Base-by-base conservation (phyloP, 2,329 filamentous ascomycete species). In the Macroventuria anomochaeta region DNA sequence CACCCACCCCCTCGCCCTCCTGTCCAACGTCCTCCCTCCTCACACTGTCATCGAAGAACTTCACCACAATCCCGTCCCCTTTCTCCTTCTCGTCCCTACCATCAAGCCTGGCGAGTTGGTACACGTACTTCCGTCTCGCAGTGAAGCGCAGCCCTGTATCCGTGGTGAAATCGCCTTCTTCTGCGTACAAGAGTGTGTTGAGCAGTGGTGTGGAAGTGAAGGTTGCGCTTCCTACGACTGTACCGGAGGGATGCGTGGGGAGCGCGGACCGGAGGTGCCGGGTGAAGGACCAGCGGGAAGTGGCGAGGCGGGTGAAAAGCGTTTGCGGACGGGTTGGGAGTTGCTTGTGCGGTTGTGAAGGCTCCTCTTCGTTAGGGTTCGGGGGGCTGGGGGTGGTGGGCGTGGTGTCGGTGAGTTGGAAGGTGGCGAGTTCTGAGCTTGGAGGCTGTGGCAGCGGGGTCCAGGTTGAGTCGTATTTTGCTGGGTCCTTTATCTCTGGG, bases 91-190 rank as follows among this genome's bases (percentile, higher is more conserved):
- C n/a, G n/a, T n/a, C n/a, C n/a, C n/a, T n/a, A n/a, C n/a, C n/a
- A n/a, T n/a, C n/a, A n/a, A n/a, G n/a, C n/a, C 21, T 15, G 32
- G 28, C 3, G 5, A 52, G 42, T 13, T 29, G n/a, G 79, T 89
- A 92, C 1, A 91, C 80, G 63, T 93, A 93, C 12, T 87, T 82
- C 28, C 86, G 77, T n/a, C 80, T 83, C 0, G 85, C 86, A 6
- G 74, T 77, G 70, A 90, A 86, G 1, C 75, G 74, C 25, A 87
- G 69, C 0, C 81, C 82, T 3, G 77, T 78, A 0, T 77, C 73
- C 0, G 86, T 85, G 12, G 73, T 79, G 65, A 91, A 89, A 3
- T 82, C 80, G 7, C 88, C 88, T 56, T 87, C 81, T 63, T 89
- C 87, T 39, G 85, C 73, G 67, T 90, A 90, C 2, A 90, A 77